Base-by-base conservation (phyloP, 2,329 filamentous ascomycete genomes). In the Alternaria ventricosa region DNA sequence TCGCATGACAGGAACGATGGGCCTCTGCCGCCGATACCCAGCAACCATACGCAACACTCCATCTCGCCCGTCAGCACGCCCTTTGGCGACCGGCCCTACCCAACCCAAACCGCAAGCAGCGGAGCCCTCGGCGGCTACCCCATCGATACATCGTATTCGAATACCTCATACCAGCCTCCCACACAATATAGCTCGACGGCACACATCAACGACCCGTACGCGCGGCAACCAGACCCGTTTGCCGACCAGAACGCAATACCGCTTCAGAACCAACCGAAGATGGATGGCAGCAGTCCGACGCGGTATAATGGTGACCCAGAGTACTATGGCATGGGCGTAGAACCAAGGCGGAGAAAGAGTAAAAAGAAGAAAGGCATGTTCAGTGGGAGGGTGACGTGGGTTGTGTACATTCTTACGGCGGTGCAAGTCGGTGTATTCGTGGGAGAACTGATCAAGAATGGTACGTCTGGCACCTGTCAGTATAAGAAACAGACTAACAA, bases 351-450 rank as follows among this genome's bases (percentile, higher is more conserved):
- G 20, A 60, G 28, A 61, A 65, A 67, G 63, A 70, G 63, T 28
- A 72, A 73, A 66, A 80, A 79, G 73, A 84, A 83, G 76, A 82
- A 84, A 60, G 84, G 86, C 11, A 87, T 85, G 76, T 88, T 89
- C 67, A 83, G 79, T 51, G 87, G 86, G 60, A 84, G 84, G 73
- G 83, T 89, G 45, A 91, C 96, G 0, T 96, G 92, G 86, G 88
- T 97, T 7, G 92, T 94, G 33, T 98, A 95, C 78, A 81, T 90
- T 46, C 87, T 98, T 67, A 92, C 93, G 3, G 58, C 89, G 28
- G 86, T 91, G 12, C 94, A 98, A 79, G 82, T 96, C 20, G 88
- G 85, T 15, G 93, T 98, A 27, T 99, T 99, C 76, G 92, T 98
- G 68, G 93, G 86, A 56, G 93, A 98, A 82, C 84, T 99, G 65